Evolutionary conservation across 305 asterid genomes (phyloP).

Genomic region (Fraxinus angustifolia): DNA sequence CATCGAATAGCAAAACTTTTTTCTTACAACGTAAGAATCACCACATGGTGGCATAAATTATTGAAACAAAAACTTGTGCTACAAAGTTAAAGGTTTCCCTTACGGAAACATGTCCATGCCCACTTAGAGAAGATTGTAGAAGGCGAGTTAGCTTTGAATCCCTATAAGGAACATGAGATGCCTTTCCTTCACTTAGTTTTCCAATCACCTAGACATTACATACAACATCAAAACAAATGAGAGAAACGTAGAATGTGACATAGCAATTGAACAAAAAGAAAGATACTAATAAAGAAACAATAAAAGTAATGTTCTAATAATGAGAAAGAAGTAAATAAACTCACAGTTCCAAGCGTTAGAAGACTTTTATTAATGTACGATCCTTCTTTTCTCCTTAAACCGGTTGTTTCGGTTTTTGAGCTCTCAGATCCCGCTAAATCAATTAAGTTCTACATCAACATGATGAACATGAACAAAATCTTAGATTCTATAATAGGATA

Average conservation of each 20-base stretch:
- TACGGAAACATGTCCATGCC: constrained; percentile 97
- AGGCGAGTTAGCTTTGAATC: constrained; percentile 98
- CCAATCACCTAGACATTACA: constrained; percentile 73
- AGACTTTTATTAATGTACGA: constrained; percentile 97
- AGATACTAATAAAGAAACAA: not conserved
- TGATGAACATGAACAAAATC: constrained; percentile 18
- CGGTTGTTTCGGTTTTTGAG: constrained; percentile 97
- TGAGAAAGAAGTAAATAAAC: constrained; percentile 26
- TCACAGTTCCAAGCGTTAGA: constrained; percentile 97
- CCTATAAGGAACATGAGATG: constrained; percentile 93
- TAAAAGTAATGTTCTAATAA: constrained; percentile 6
- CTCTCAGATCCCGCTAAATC: constrained; percentile 99
- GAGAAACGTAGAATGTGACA: constrained; percentile 9
- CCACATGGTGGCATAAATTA: not conserved
- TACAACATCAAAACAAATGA: constrained; percentile 19
- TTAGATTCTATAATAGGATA: constrained; percentile 25
- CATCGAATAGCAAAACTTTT: not conserved
- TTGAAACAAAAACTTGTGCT: not conserved
- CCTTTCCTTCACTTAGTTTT: constrained; percentile 96
- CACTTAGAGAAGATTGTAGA: constrained; percentile 89
- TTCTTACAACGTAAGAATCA: not conserved
- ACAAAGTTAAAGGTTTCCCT: constrained; percentile 30
- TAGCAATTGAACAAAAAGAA: constrained; percentile 5
- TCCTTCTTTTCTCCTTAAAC: constrained; percentile 97
- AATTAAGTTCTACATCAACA: constrained; percentile 65